A percentile compares a stretch with the other conserved stretches of the same genome.
Conservation (phyloP, 2,329 filamentous ascomycete genomes). For the Ophiostoma sp. region DNA sequence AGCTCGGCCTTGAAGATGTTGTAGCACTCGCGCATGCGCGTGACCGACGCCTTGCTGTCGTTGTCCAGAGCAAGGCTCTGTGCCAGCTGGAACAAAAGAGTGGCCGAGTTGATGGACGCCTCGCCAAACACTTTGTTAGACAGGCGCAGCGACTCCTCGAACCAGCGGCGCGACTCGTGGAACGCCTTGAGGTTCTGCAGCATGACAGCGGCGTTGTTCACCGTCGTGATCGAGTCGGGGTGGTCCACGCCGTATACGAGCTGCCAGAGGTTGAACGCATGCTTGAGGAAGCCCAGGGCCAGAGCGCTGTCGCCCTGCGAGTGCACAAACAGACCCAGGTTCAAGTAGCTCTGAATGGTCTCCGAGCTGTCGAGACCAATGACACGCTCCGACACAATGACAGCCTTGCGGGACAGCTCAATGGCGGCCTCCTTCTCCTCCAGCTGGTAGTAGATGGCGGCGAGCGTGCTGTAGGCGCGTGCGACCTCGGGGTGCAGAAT, state of each 20-base stretch:
- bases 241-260: constrained; percentile 90
- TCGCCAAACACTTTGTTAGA: constrained; percentile 88
- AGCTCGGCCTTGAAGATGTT: constrained; percentile 88
- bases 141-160: constrained; percentile 83
- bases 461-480: constrained; percentile 87
- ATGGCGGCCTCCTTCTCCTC: constrained; percentile 96
- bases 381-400: constrained; percentile 91
- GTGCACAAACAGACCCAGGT: constrained; percentile 90
- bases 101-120: constrained; percentile 87
- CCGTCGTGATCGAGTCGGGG: constrained; percentile 94
- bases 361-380: constrained; percentile 90
- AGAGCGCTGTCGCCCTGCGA: constrained; percentile 82
- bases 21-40: constrained; percentile 92
- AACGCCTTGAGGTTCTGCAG: constrained; percentile 92
- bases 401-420: constrained; percentile 91
- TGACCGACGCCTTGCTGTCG: constrained; percentile 85
- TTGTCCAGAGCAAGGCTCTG: constrained; percentile 94
- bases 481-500: constrained; percentile 96
- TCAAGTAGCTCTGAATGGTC: constrained; percentile 91
- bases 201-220: constrained; percentile 99
- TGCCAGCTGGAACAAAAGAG: constrained; percentile 92
- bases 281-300: constrained; percentile 83
- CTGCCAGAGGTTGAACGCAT: constrained; percentile 94
- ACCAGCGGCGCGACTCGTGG: constrained; percentile 92
- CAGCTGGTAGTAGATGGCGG: constrained; percentile 94